phyloP scores from a whole-genome alignment of 2,329 filamentous ascomycete genomes.

The Cryphonectria parasitica region DNA sequence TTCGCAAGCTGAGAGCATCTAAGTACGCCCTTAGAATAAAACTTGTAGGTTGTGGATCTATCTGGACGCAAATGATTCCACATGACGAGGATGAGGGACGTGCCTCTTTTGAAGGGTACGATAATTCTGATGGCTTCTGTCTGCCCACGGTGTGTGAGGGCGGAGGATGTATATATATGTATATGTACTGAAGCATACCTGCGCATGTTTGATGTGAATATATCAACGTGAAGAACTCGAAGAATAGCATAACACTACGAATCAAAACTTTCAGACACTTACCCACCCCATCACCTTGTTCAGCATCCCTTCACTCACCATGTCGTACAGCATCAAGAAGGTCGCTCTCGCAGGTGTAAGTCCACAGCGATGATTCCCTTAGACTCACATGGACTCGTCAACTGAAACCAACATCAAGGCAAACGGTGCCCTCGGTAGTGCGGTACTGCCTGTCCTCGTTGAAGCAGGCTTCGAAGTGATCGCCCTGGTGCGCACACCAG shows the following conservation, averaged over 20 bases:
- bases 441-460: constrained; percentile 18
- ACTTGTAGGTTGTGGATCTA: background rate
- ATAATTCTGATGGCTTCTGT: background rate
- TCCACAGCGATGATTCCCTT: background rate
- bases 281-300: background rate
- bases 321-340: constrained; percentile 40
- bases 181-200: background rate
- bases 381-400: too few species aligned
- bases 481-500: constrained; percentile 39
- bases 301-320: background rate
- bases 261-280: background rate
- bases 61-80: background rate
- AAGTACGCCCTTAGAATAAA: background rate
- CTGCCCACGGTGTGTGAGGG: background rate
- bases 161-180: background rate
- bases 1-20: background rate
- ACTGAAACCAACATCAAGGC: constrained; percentile 25
- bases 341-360: constrained; percentile 44
- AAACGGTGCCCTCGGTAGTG: constrained; percentile 40
- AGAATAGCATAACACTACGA: background rate
- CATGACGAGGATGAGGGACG: background rate
- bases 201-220: background rate
- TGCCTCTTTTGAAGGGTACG: background rate
- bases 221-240: background rate
- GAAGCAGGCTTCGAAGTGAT: constrained; percentile 39